Conservation (phyloP, 2,329 filamentous ascomycete species). For the Ophiostoma piceae region DNA sequence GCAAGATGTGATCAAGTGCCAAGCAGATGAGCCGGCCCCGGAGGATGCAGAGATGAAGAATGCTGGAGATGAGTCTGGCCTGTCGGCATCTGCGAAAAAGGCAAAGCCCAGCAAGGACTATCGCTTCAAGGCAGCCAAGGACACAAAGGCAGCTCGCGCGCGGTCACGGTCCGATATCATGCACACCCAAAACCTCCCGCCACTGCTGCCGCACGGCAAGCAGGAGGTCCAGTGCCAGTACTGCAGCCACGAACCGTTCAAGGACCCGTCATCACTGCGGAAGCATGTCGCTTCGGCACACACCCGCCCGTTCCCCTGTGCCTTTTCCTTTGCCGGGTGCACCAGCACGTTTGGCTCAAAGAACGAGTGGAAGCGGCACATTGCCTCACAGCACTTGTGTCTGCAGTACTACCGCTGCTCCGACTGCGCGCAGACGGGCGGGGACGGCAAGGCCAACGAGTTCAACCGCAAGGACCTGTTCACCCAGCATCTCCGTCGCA, state of each 20-base stretch:
- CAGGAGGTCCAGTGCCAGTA: conserved; percentile 57
- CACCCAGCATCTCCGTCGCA: conserved; percentile 86
- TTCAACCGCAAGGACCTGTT: conserved; percentile 97
- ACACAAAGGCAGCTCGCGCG: conserved; percentile 19
- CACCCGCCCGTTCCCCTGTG: conserved; percentile 74
- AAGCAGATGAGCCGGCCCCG: conserved; percentile 13
- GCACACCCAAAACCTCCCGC: conserved; percentile 18
- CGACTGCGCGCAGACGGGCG: conserved; percentile 49
- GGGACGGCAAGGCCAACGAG: conserved; percentile 57
- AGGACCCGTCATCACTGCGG: conserved; percentile 59
- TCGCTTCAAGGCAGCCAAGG: conserved; percentile 23
- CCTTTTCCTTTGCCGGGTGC: conserved; percentile 80
- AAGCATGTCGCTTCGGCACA: conserved; percentile 65
- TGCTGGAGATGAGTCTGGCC: background rate
- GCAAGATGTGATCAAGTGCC: conserved; percentile 26
- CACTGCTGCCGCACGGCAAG: conserved; percentile 39
- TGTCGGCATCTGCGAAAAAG: conserved; percentile 17
- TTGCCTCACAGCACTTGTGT: conserved; percentile 81
- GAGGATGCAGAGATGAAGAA: conserved; percentile 22
- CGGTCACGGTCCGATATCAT: conserved; percentile 20
- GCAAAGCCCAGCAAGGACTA: conserved; percentile 21
- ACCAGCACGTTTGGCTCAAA: conserved; percentile 80
- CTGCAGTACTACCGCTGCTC: conserved; percentile 61
- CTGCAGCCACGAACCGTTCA: conserved; percentile 61
- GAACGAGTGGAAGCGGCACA: conserved; percentile 97